A percentile compares a stretch with the other conserved stretches of the same genome.
Evolutionary conservation across 192 early-diverging fungal species (phyloP).

Genomic region (Umbelopsis sp.): DNA sequence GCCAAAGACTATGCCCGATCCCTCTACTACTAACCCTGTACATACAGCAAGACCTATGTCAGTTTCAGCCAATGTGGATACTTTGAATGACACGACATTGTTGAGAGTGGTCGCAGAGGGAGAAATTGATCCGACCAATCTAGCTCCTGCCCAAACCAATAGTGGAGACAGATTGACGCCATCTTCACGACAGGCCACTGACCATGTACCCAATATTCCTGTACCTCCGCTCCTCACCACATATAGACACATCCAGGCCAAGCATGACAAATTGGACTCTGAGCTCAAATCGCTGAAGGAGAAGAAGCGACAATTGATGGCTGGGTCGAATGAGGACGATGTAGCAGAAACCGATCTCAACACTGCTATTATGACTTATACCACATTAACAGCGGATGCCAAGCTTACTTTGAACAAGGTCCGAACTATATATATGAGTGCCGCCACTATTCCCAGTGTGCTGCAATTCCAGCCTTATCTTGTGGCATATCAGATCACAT

Average conservation of each 20-base stretch:
- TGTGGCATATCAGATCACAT: slow-evolving; percentile 68
- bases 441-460: slow-evolving; percentile 54
- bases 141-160: slow-evolving; percentile 55
- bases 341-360: slow-evolving; percentile 43
- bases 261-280: slow-evolving; percentile 42
- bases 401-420: slow-evolving; percentile 58
- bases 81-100: slow-evolving; percentile 4
- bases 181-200: slow-evolving; percentile 36
- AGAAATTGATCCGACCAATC: slow-evolving; percentile 53
- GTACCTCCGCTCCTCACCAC: slow-evolving; percentile 54
- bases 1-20: background rate
- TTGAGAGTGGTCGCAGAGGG: slow-evolving; percentile 49
- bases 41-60: background rate
- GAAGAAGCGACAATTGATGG: slow-evolving; percentile 20
- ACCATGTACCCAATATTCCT: slow-evolving; percentile 65
- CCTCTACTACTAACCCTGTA: background rate
- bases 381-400: slow-evolving; percentile 42
- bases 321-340: background rate
- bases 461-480: slow-evolving; percentile 64
- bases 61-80: background rate
- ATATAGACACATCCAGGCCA: slow-evolving; percentile 47
- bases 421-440: slow-evolving; percentile 50
- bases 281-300: slow-evolving; percentile 33
- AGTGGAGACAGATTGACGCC: slow-evolving; percentile 46
- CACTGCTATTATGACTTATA: slow-evolving; percentile 47